These are phyloP conservation scores for Termitomyces sp. DNA, from an alignment of 768 basidiomycete genomes.

Conservation along the genomic window DNA sequence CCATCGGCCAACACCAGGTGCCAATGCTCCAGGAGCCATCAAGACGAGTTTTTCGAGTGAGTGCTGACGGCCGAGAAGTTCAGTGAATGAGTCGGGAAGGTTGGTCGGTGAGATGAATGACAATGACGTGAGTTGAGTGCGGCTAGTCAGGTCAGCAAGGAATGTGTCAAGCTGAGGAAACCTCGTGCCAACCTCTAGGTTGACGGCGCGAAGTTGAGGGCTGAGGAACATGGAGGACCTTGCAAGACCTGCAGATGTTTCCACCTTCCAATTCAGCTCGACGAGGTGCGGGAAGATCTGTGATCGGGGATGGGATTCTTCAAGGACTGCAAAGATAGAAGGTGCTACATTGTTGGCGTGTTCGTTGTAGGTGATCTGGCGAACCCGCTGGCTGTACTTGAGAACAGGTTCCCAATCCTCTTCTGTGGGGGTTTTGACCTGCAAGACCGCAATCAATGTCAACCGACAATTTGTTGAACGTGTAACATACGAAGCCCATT, in stretches of 20 bases:
- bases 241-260: conserved; percentile 64
- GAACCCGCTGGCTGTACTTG: conserved; percentile 66
- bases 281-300: conserved; percentile 71
- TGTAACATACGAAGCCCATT: conserved; percentile 65
- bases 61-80: conserved; percentile 59
- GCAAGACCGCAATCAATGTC: conserved; percentile 3
- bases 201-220: conserved; percentile 58
- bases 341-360: conserved; percentile 59
- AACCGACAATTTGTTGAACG: not conserved
- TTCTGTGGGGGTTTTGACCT: conserved; percentile 61
- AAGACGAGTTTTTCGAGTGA: conserved; percentile 60
- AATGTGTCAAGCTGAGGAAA: conserved; percentile 61
- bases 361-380: conserved; percentile 70
- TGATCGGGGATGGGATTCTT: conserved; percentile 58
- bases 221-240: conserved; percentile 64
- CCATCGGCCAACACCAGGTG: conserved; percentile 73
- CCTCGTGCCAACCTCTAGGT: conserved; percentile 60
- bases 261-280: conserved; percentile 71
- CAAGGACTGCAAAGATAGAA: conserved; percentile 65
- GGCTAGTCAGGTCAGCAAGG: conserved; percentile 61
- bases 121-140: conserved; percentile 63
- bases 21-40: conserved; percentile 73
- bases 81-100: conserved; percentile 71
- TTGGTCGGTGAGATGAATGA: conserved; percentile 68
- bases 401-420: conserved; percentile 71